phyloP scores from a whole-genome alignment of 331 rosid genomes.

The Prunus yedoensis region DNA sequence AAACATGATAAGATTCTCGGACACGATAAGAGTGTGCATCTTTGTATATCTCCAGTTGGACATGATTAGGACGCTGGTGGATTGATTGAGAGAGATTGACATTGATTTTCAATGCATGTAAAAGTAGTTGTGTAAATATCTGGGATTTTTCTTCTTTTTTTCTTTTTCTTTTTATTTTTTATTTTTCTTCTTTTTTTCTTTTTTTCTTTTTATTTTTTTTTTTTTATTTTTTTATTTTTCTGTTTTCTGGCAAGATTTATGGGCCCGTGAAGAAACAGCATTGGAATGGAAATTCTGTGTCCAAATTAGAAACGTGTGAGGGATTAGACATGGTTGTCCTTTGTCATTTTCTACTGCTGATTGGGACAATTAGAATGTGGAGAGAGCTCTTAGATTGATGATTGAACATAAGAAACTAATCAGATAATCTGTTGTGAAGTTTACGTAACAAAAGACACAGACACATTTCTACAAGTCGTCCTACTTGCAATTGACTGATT shows the following conservation, averaged over 20 bases:
- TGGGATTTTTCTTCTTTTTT: background rate
- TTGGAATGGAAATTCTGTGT: background rate
- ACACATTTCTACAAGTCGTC: background rate
- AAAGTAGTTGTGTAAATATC: background rate
- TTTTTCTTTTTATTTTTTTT: no score
- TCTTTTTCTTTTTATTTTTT: no score
- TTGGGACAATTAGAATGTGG: background rate
- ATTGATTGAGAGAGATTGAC: background rate
- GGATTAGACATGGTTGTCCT: background rate
- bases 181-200: no score
- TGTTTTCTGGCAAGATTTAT: background rate
- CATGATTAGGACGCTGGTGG: constrained; percentile 26
- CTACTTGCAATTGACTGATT: background rate
- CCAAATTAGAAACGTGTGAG: background rate
- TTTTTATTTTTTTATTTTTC: background rate
- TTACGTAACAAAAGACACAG: no score
- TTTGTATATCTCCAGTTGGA: background rate
- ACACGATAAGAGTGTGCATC: constrained; percentile 15
- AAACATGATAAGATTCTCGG: constrained; percentile 18
- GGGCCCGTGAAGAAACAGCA: background rate
- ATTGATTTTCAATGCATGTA: background rate
- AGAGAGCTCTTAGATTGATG: background rate
- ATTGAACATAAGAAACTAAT: no score
- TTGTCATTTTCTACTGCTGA: background rate
- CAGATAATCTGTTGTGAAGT: no score